Base-by-base conservation (phyloP, 768 basidiomycete species). In the Lentinula guzmanii region DNA sequence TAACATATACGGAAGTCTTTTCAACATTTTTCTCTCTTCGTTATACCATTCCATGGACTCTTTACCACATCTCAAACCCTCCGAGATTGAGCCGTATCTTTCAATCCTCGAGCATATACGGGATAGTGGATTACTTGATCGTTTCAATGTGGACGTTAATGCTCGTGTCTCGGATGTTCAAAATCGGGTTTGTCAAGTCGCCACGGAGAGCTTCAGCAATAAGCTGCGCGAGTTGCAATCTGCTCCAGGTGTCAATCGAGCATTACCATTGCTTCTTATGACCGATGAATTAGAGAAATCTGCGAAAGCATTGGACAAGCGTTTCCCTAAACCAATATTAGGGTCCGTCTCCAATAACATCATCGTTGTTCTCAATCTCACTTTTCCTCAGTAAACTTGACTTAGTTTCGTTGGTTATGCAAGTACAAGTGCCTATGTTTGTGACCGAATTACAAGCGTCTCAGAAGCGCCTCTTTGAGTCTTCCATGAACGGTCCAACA, bases 241-340 rank as follows among this genome's bases (percentile, higher is more conserved):
- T 2, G 76, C 85, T 5, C 89, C 90, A 4, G 91, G 91, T 1
- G 88, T 90, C 11, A 93, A 94, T 67, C 79, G 87, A 45, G 91
- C 93, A 0, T 74, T 93, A 39, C 93, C 93, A 1, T 75, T 95
- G 41, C 74, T 96, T 33, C 72, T 91, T 33, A 85, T 96, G 83
- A 92, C 91, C 4, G 89, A 90, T 52, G 95, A 96, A 75, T 75
- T 97, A 2, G 93, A 96, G 79, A 96, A 93, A 71, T 76, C 80
- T 41, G 85, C 90, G 16, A 95, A 95, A 72, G 75, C 81, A 28
- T 78, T 96, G 37, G 90, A 95, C 71, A 93, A 94, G 72, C 84
- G 89, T 61, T 99, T 96, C 74, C 85, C 87, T 0, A 85, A 91
- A 60, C 90, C 92, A 35, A 70, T 98, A 21, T 78, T 95, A 35